Conservation (phyloP, 2,329 filamentous ascomycete genomes). For the Aspergillus fumigatiaffinis region DNA sequence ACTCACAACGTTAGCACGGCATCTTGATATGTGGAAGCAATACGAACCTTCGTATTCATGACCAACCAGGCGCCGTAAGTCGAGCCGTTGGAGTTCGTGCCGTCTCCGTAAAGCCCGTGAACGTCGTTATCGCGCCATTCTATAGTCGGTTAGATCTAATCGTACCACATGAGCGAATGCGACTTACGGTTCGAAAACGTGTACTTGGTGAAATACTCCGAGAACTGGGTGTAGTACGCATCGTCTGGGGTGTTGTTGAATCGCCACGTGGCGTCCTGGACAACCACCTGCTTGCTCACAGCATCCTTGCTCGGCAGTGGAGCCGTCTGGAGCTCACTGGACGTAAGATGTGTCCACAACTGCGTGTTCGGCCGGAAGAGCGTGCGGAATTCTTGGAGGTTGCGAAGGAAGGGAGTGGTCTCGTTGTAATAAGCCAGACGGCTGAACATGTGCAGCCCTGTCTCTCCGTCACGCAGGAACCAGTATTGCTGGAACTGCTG, state of each 20-base stretch:
- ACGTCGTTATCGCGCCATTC: conserved; percentile 55
- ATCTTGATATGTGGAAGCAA: neutral
- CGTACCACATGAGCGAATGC: neutral
- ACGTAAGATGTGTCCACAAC: conserved; percentile 61
- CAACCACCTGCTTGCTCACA: conserved; percentile 43
- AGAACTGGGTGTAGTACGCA: conserved; percentile 53
- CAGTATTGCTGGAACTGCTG: conserved; percentile 62
- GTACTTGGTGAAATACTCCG: conserved; percentile 65
- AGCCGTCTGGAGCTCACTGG: conserved; percentile 53
- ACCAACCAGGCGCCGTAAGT: conserved; percentile 61
- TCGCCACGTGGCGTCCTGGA: conserved; percentile 64
- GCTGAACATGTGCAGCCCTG: conserved; percentile 59
- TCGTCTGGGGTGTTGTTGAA: conserved; percentile 53
- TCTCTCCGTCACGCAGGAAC: conserved; percentile 61
- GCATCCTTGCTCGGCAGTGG: conserved; percentile 45
- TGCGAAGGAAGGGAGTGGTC: conserved; percentile 53
- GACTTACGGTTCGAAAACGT: conserved; percentile 51
- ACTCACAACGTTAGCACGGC: neutral
- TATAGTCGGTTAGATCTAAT: neutral
- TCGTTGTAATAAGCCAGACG: conserved; percentile 59
- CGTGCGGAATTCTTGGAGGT: conserved; percentile 59
- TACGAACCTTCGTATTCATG: conserved; percentile 60
- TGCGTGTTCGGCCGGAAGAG: conserved; percentile 57
- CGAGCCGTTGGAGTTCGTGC: conserved; percentile 46
- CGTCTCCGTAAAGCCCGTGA: conserved; percentile 54